A percentile compares a stretch with the other conserved stretches of the same genome.
These are phyloP conservation scores for Xylaria telfairii DNA, from an alignment of 495 filamentous ascomycete genomes.

Conservation along the genomic window DNA sequence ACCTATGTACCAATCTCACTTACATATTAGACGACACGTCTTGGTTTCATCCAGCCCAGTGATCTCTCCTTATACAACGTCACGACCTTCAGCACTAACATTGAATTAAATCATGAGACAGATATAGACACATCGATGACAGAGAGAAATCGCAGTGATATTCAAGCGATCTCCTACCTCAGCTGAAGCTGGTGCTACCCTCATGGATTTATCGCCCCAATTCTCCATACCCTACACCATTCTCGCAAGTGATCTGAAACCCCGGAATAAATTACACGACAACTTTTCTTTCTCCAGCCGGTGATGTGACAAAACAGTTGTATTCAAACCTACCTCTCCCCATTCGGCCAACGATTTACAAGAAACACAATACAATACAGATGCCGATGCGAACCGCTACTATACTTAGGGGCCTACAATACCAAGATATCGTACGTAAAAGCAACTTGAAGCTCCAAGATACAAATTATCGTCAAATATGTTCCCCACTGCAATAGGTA, in stretches of 20 bases:
- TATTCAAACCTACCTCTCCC: not conserved
- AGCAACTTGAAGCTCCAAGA: not conserved
- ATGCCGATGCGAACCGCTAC: not conserved
- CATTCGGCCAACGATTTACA: not conserved
- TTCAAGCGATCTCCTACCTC: not conserved
- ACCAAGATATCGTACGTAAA: not conserved
- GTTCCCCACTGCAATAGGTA: not conserved
- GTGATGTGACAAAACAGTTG: not conserved
- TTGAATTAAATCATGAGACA: not conserved
- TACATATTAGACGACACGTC: not conserved
- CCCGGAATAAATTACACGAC: not conserved
- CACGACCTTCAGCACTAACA: not conserved
- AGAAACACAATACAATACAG: not conserved
- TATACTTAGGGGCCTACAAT: not conserved
- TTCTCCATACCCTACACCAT: not conserved
- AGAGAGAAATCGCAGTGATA: not conserved
- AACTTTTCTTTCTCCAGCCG: not conserved
- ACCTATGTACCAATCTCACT: slow-evolving; percentile 10
- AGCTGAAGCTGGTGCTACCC: not conserved
- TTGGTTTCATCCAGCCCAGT: not conserved
- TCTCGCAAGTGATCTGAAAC: not conserved
- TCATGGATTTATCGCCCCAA: not conserved
- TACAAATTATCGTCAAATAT: not conserved
- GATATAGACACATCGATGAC: not conserved
- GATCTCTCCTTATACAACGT: not conserved